A percentile compares a stretch with the other conserved stretches of the same genome.
These are phyloP conservation scores for Penicillium crustosum DNA, from an alignment of 2,329 filamentous ascomycete genomes.

Conservation along the genomic window DNA sequence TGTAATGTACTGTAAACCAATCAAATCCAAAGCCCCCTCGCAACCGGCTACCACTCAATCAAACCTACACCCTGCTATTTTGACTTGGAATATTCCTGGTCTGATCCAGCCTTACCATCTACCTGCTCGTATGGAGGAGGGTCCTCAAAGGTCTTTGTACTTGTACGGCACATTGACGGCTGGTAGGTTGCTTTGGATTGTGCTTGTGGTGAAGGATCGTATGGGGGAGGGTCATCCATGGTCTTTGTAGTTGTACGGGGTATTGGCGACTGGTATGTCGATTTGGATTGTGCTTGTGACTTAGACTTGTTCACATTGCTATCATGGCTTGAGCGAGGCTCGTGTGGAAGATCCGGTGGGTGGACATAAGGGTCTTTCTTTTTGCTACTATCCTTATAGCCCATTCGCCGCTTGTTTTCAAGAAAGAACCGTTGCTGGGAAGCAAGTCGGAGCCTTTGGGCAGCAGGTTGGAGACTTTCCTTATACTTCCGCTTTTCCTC, in stretches of 20 bases:
- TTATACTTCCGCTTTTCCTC: neutral
- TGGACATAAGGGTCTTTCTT: neutral
- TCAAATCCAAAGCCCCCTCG: neutral
- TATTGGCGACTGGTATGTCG: neutral
- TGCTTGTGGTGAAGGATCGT: neutral
- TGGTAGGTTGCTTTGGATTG: neutral
- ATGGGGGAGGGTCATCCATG: neutral
- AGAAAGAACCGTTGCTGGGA: neutral
- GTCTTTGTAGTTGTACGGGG: neutral
- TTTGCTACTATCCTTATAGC: neutral
- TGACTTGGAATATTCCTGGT: neutral
- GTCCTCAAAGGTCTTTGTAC: neutral
- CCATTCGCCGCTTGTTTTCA: neutral
- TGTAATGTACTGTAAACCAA: neutral
- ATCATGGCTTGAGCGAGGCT: neutral
- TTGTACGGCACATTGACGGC: neutral
- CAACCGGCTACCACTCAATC: neutral
- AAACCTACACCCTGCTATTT: neutral
- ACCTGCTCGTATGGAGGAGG: neutral
- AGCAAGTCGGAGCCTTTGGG: neutral
- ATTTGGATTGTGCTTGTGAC: neutral
- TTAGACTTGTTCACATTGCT: neutral
- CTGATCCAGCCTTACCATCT: neutral
- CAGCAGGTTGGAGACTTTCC: neutral
- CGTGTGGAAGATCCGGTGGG: neutral